These are phyloP conservation scores for Astragalus glycyphyllos DNA, from an alignment of 306 rosid genomes.

Conservation along the genomic window DNA sequence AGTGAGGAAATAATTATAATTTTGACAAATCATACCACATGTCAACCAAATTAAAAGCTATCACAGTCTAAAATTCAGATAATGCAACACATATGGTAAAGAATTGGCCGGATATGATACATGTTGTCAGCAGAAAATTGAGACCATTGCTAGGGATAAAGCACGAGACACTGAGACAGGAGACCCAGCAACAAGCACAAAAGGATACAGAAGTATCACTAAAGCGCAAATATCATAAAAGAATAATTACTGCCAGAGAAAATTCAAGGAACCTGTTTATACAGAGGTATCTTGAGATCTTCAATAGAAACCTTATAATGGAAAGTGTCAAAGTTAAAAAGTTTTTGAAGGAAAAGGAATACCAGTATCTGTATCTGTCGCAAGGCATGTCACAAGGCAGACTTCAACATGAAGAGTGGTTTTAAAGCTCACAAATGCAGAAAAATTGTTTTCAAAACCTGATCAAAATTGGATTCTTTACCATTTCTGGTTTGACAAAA, in stretches of 20 bases:
- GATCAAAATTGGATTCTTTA: neutral
- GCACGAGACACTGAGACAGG: constrained; percentile 14
- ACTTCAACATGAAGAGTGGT: neutral
- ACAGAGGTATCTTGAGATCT: constrained; percentile 8
- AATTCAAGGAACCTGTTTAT: constrained; percentile 13
- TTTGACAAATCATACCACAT: constrained; percentile 12
- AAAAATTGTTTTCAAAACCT: constrained; percentile 9
- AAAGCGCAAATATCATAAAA: constrained; percentile 1
- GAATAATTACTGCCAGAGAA: neutral
- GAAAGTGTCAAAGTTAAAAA: neutral
- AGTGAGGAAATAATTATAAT: neutral
- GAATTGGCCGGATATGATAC: constrained; percentile 3
- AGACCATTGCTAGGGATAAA: constrained; percentile 5
- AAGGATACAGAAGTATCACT: neutral
- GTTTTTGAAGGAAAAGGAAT: constrained; percentile 16
- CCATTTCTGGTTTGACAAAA: neutral
- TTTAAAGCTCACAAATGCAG: neutral
- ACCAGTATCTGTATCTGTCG: neutral
- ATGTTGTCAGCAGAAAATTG: constrained; percentile 18
- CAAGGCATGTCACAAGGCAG: constrained; percentile 9
- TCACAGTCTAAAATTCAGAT: constrained; percentile 5
- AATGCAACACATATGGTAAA: constrained; percentile 7
- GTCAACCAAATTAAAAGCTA: constrained; percentile 28
- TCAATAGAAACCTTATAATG: neutral
- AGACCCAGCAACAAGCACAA: neutral